These are phyloP conservation scores for Poa annua DNA, from an alignment of 176 grass and related monocot genomes.

Conservation along the genomic window DNA sequence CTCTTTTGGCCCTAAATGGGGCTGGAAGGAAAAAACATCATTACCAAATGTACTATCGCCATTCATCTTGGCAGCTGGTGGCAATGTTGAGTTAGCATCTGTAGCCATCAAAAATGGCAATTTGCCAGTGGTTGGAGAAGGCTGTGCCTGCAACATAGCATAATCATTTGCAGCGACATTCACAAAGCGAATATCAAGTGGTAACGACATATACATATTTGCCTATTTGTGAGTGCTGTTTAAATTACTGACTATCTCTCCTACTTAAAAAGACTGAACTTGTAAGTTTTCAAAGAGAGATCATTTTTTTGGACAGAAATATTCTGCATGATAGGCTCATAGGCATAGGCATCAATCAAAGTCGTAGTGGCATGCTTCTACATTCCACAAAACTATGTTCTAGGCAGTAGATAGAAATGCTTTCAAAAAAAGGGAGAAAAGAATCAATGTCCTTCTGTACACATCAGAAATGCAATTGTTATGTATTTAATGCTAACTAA, in stretches of 20 bases:
- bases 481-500: slow-evolving; percentile 9
- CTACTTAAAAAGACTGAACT: slow-evolving; percentile 1
- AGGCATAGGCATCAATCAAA: slow-evolving; percentile 7
- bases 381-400: slow-evolving; percentile 31
- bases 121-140: slow-evolving; percentile 93
- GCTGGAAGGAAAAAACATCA: slow-evolving; percentile 81
- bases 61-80: slow-evolving; percentile 23
- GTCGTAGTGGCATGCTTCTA: slow-evolving; percentile 7
- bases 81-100: slow-evolving; percentile 42
- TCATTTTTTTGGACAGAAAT: slow-evolving; percentile 33
- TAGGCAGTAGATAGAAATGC: slow-evolving; percentile 14
- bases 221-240: neutral
- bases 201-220: neutral
- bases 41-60: slow-evolving; percentile 50
- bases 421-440: slow-evolving; percentile 17
- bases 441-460: slow-evolving; percentile 26
- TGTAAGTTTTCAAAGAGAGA: slow-evolving; percentile 26
- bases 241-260: too few relatives aligned
- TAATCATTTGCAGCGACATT: slow-evolving; percentile 10
- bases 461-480: slow-evolving; percentile 21
- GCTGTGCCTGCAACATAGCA: slow-evolving; percentile 66
- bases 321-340: slow-evolving; percentile 1
- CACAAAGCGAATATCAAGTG: slow-evolving; percentile 30
- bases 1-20: slow-evolving; percentile 48
- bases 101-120: slow-evolving; percentile 58